phyloP scores from a whole-genome alignment of 257 asterid species.

The Capsicum rhomboideum region DNA sequence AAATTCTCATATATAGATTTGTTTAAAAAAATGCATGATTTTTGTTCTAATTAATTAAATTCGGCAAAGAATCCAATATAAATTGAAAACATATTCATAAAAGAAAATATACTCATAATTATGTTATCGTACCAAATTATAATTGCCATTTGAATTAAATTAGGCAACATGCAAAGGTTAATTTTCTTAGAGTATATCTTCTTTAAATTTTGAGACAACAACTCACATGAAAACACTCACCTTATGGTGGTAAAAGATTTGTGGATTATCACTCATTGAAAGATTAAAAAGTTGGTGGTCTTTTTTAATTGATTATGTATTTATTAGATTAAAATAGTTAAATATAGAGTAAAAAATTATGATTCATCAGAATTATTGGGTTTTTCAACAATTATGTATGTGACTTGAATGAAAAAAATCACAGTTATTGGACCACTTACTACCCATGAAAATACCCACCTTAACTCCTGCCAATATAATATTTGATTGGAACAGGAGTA shows the following conservation, averaged over 20 bases:
- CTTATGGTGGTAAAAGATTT: neutral
- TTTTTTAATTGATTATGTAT: neutral
- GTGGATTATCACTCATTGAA: neutral
- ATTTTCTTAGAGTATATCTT: neutral
- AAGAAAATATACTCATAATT: no score
- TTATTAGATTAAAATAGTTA: neutral
- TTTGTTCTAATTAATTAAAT: no score
- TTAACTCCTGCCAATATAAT: neutral
- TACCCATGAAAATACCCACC: neutral
- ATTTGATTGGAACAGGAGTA: no score
- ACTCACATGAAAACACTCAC: neutral
- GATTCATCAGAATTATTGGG: neutral
- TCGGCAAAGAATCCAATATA: neutral
- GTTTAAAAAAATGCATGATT: neutral
- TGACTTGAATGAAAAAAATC: neutral
- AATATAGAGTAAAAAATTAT: neutral
- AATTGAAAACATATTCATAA: neutral
- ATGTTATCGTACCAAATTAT: neutral
- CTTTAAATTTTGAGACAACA: neutral
- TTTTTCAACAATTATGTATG: neutral
- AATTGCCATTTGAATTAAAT: neutral
- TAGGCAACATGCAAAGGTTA: neutral
- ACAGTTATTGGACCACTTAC: neutral
- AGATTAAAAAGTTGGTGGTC: neutral
- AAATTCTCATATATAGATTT: neutral